Conservation (phyloP, 768 basidiomycete species). For the Calvatia gigantea region DNA sequence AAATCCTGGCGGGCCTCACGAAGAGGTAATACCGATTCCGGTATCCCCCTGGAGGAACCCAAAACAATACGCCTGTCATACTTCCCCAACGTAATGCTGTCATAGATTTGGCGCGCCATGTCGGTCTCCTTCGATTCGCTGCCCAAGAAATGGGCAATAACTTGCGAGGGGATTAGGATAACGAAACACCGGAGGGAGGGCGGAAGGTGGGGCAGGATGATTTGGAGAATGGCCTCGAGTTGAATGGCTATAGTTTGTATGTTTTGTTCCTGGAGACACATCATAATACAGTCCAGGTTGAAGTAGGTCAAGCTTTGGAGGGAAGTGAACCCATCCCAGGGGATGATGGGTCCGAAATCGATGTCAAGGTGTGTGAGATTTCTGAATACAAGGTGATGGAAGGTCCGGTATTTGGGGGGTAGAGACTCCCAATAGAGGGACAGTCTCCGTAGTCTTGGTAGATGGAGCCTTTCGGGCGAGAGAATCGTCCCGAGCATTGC, state of each 20-base stretch:
- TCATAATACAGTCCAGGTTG: not conserved
- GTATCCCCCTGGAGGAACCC: slow-evolving; percentile 6
- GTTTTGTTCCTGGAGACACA: not conserved
- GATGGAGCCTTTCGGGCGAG: not conserved
- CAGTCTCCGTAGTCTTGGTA: slow-evolving; percentile 1
- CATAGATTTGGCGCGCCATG: not conserved
- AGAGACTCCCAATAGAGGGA: slow-evolving; percentile 5
- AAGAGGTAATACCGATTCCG: not conserved
- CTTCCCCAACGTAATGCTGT: not conserved
- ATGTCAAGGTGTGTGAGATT: slow-evolving; percentile 8
- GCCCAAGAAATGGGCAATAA: not conserved
- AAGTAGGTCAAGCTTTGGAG: slow-evolving; percentile 1
- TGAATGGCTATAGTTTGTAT: not conserved
- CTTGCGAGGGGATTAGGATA: not conserved
- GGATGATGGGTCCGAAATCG: not conserved
- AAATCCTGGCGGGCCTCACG: not conserved
- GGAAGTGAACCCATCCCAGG: not conserved
- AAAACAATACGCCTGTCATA: slow-evolving; percentile 5
- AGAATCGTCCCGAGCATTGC: slow-evolving; percentile 1
- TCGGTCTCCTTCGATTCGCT: too few relatives aligned
- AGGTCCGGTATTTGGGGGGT: not conserved
- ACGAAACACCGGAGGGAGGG: slow-evolving; percentile 1
- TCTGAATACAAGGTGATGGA: slow-evolving; percentile 1
- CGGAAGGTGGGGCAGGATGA: not conserved
- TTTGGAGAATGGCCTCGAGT: not conserved